phyloP scores from a whole-genome alignment of 768 basidiomycete genomes.

The Termitomyces sp. region DNA sequence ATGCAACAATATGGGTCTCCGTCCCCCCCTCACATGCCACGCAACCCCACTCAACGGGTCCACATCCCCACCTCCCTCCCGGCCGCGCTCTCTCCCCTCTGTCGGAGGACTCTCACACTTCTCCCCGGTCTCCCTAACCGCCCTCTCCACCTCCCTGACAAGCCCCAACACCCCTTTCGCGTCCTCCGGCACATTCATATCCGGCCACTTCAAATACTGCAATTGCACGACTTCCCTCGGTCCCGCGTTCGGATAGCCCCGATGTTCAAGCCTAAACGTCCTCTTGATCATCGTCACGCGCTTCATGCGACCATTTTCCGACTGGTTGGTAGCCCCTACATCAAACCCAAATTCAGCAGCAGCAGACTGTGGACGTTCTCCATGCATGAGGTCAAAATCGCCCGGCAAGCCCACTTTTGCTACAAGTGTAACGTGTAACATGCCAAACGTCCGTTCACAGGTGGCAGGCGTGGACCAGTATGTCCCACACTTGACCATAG shows the following conservation, averaged over 20 bases:
- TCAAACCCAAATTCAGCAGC: not conserved
- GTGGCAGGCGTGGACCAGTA: constrained; percentile 59
- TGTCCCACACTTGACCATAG: constrained; percentile 84
- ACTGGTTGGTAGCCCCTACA: not conserved
- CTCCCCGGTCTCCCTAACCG: constrained; percentile 30
- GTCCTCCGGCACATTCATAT: constrained; percentile 91
- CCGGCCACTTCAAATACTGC: constrained; percentile 95
- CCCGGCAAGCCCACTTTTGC: constrained; percentile 27
- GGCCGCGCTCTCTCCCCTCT: not conserved
- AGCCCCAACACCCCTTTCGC: constrained; percentile 72
- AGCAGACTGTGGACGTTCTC: not conserved
- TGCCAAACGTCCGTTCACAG: constrained; percentile 49
- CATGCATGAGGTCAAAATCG: constrained; percentile 12
- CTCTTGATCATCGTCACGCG: constrained; percentile 43
- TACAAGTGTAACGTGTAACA: constrained; percentile 54
- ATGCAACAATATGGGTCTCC: constrained; percentile 70
- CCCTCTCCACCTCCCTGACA: constrained; percentile 63
- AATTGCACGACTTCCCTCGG: constrained; percentile 77
- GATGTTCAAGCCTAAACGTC: constrained; percentile 66
- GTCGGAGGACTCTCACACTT: constrained; percentile 6
- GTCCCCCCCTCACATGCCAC: constrained; percentile 40
- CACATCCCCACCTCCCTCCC: constrained; percentile 22
- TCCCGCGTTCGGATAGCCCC: constrained; percentile 51
- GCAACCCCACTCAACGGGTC: constrained; percentile 56
- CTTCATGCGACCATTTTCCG: not conserved